Conservation (phyloP, 73 alveolate genomes). For the Tetrahymena borealis region DNA sequence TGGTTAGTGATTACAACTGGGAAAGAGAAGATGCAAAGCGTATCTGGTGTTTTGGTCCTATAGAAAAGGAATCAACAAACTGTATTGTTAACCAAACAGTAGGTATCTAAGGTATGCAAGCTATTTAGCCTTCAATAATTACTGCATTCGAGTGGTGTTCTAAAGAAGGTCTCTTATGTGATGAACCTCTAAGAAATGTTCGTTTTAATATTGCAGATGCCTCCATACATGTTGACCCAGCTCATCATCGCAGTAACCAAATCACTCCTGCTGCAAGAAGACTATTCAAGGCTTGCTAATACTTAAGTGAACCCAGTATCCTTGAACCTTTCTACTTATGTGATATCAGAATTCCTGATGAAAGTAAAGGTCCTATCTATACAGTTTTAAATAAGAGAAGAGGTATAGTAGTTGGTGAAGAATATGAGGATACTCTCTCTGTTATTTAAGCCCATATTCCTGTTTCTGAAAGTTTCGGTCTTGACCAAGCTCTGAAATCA, state of each 20-base stretch:
- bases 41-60: conserved; percentile 90
- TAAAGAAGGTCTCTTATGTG: conserved; percentile 76
- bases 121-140: conserved; percentile 70
- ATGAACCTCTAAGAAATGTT: conserved; percentile 80
- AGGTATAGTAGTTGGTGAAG: conserved; percentile 90
- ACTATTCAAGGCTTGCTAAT: conserved; percentile 71
- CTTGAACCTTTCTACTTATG: conserved; percentile 86
- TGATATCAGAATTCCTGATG: conserved; percentile 79
- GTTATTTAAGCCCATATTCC: conserved; percentile 86
- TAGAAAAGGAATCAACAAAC: conserved; percentile 74
- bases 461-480: conserved; percentile 98
- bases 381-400: conserved; percentile 85
- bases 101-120: conserved; percentile 49
- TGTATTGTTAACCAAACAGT: conserved; percentile 61
- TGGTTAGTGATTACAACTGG: conserved; percentile 10
- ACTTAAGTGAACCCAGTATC: conserved; percentile 80
- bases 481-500: conserved; percentile 90
- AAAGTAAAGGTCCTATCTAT: conserved; percentile 88
- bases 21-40: conserved; percentile 57
- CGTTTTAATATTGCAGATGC: conserved; percentile 82
- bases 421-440: conserved; percentile 52
- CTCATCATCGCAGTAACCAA: conserved; percentile 92
- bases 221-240: conserved; percentile 79
- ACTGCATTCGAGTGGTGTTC: conserved; percentile 78
- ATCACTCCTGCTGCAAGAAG: conserved; percentile 90